Evolutionary conservation across 2,329 filamentous ascomycete species (phyloP).

Genomic region (Diaporthe amygdali): DNA sequence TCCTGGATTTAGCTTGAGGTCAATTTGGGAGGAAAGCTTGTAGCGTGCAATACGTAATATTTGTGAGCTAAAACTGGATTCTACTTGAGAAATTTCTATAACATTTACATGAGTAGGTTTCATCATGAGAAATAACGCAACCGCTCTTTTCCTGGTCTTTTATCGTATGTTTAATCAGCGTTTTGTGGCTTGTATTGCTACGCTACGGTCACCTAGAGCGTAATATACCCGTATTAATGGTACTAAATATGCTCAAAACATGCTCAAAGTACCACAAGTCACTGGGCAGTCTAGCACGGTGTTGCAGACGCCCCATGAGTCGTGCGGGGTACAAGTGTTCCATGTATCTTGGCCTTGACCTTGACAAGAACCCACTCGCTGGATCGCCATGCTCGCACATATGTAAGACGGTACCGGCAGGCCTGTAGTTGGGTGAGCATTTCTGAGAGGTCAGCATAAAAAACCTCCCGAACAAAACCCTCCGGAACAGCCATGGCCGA

Average conservation of each 20-base stretch:
- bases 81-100: not conserved
- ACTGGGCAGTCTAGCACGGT: not conserved
- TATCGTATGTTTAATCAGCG: not conserved
- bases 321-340: slow-evolving; percentile 1
- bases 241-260: slow-evolving; percentile 8
- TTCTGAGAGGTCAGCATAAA: not conserved
- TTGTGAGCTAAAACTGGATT: not conserved
- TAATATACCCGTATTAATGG: slow-evolving; percentile 1
- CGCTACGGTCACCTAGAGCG: not conserved
- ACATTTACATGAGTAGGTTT: not conserved
- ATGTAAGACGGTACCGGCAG: not conserved
- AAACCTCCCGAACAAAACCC: not conserved
- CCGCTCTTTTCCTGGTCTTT: not conserved
- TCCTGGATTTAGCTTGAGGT: not conserved
- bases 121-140: not conserved
- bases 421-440: not conserved
- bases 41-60: not conserved
- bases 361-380: not conserved
- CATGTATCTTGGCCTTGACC: not conserved
- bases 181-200: not conserved
- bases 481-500: slow-evolving; percentile 23
- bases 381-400: not conserved
- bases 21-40: not conserved
- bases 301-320: slow-evolving; percentile 3
- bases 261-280: slow-evolving; percentile 2